phyloP scores from a whole-genome alignment of 306 rosid genomes.

The Sesbania bispinosa region DNA sequence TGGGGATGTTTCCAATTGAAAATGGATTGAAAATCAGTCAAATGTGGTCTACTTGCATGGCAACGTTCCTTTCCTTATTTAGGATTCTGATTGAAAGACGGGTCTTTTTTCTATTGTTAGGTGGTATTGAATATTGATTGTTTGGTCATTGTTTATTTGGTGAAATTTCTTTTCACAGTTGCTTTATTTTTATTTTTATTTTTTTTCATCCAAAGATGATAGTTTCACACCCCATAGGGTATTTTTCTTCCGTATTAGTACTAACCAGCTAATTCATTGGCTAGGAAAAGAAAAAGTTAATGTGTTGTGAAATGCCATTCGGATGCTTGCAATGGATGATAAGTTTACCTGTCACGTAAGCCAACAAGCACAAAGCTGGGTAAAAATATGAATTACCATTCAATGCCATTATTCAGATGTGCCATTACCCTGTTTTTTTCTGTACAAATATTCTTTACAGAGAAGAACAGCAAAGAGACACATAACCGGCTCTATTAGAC shows the following conservation, averaged over 20 bases:
- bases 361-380: background rate
- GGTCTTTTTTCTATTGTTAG: background rate
- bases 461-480: constrained; percentile 11
- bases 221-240: no score
- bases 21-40: background rate
- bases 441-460: constrained; percentile 31
- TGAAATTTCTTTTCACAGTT: background rate
- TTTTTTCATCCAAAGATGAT: no score
- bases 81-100: background rate
- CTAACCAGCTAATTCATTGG: background rate
- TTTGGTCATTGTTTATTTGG: background rate
- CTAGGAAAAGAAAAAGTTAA: background rate
- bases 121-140: background rate
- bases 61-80: background rate
- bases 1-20: background rate
- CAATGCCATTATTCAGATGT: background rate
- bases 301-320: background rate
- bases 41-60: background rate
- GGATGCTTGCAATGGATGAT: background rate
- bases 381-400: constrained; percentile 1
- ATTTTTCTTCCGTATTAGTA: background rate
- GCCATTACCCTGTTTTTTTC: constrained; percentile 11
- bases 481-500: constrained; percentile 16
- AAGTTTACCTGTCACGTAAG: no score
- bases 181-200: background rate